Base-by-base conservation (phyloP, 768 basidiomycete species). In the Hypholoma sublateritium region DNA sequence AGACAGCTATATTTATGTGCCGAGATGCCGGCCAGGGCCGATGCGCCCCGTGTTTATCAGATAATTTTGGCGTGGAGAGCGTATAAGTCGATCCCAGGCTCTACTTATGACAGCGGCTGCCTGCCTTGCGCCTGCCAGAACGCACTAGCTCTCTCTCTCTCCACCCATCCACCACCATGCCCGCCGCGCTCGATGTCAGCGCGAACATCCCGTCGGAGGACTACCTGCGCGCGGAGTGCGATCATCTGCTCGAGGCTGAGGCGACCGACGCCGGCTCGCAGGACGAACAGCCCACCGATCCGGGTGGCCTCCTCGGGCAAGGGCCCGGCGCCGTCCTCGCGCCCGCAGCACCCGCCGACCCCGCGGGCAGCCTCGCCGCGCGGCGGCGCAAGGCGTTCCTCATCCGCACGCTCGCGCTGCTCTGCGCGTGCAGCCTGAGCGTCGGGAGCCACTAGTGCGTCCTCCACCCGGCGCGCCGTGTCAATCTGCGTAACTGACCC, bases 381-480 rank as follows among this genome's bases (percentile, higher is more conserved):
- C 58, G 55, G 39, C 57, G 45, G 48, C 62, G 67, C 32, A 72
- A 74, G 55, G 77, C 80, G 1, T 75, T 79, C 45, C 69, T 83
- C 59, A 75, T 90, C 17, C 77, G 88, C 48, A 65, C 72, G 1
- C 62, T 91, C 19, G 88, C 89, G 13, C 76, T 91, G 3, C 66
- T 88, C 1, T 90, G 87, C 56, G 87, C 87, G 22, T 90, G 88
- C 65, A 85, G 83, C 28, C 69, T 92, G 61, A 88, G 88, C 63
- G 72, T 92, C 35, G 90, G 89, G 34, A 87, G 87, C 59, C 89
- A 91, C 67, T 91, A 88, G 88, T 89, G 64, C 44, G 35, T 51
- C 47, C n/a, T 24, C 53, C 16, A 16, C 36, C 13, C 55, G 47
- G 44, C 17, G 13, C 3, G 21, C 37, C 12, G 9, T 14, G 14